Evolutionary conservation across 345 rosid species (phyloP), one percentile per base, ranked within the genome.

Genomic region (Hevea brasiliensis): DNA sequence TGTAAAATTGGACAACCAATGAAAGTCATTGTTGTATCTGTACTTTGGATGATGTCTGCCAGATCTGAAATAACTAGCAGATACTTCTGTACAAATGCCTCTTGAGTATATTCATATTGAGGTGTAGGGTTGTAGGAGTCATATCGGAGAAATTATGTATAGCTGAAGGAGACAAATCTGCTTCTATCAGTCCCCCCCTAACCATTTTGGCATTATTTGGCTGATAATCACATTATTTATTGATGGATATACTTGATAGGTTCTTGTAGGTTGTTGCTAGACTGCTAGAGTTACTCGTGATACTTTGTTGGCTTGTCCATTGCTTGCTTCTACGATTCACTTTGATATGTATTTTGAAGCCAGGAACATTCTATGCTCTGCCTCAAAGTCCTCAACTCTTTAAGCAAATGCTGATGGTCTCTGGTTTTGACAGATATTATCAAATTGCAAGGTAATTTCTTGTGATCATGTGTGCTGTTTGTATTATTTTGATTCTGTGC

Each of bases 341-440:
- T 79, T 71, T 73, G 62, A 72, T 84, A 62, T 84, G 80, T 84
- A 70, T 82, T 84, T 87, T 89, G 89, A 92, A 95, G 99, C 85
- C 96, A 89, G 96, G 99, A 87, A 83, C 96, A 81, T 95, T 95
- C 83, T 92, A 92, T 85, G 98, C 99, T 74, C 85, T 92, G 88
- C 98, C 98, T 24, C 98, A 91, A 77, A 95, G 99, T 80, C 98
- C 98, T 15, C 99, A 92, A 78, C 96, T 95, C 51, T 92, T 88
- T 80, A 95, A 95, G 78, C 98, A 95, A 81, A 88, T 95, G 99
- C 73, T 95, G 68, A 95, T 95, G 99, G 99, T 95, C 81, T 89
- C 99, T 1, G 97, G 97, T 77, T 95, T 92, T 86, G 89, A 89
- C 84, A 95, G 81, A 85, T 95, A 95, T 80, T 95, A 92, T 78